Evolutionary conservation across 768 basidiomycete species (phyloP).

Genomic region (Candolleomyces aberdarensis): DNA sequence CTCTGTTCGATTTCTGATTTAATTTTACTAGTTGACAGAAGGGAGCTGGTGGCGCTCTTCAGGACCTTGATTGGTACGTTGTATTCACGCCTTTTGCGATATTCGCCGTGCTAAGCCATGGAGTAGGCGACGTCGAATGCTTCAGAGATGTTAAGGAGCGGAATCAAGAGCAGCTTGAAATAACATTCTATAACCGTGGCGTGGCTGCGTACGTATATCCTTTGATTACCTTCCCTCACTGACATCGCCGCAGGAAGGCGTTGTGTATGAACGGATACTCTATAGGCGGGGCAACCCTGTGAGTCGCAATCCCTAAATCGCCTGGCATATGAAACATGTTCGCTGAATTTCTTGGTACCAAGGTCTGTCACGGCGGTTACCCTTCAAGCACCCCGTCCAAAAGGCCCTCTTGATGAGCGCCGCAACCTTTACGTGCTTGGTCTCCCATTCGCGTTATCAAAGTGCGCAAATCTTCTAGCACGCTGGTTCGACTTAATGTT

Average conservation of each 20-base stretch:
- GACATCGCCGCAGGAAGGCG: constrained; percentile 47
- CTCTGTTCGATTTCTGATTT: background rate
- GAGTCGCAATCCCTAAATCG: constrained; percentile 30
- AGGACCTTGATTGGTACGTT: constrained; percentile 50
- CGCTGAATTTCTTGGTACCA: background rate
- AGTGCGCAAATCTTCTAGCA: constrained; percentile 39
- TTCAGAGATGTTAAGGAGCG: constrained; percentile 40
- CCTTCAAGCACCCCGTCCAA: constrained; percentile 20
- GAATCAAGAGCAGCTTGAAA: constrained; percentile 40
- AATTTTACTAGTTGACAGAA: constrained; percentile 19
- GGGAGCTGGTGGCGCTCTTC: constrained; percentile 56
- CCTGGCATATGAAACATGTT: constrained; percentile 11
- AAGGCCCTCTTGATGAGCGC: constrained; percentile 46
- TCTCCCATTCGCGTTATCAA: constrained; percentile 75
- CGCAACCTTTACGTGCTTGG: constrained; percentile 85
- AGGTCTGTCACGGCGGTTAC: constrained; percentile 36
- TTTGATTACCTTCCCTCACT: background rate
- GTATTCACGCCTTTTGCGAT: background rate
- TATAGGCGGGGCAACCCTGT: constrained; percentile 54
- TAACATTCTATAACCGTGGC: constrained; percentile 53
- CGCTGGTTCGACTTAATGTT: background rate
- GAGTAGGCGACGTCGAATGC: constrained; percentile 48
- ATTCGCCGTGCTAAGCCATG: background rate
- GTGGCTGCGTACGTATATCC: constrained; percentile 44
- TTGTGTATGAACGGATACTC: constrained; percentile 64